Base-by-base conservation (phyloP, 2,329 filamentous ascomycete genomes). In the Claviceps maximensis region DNA sequence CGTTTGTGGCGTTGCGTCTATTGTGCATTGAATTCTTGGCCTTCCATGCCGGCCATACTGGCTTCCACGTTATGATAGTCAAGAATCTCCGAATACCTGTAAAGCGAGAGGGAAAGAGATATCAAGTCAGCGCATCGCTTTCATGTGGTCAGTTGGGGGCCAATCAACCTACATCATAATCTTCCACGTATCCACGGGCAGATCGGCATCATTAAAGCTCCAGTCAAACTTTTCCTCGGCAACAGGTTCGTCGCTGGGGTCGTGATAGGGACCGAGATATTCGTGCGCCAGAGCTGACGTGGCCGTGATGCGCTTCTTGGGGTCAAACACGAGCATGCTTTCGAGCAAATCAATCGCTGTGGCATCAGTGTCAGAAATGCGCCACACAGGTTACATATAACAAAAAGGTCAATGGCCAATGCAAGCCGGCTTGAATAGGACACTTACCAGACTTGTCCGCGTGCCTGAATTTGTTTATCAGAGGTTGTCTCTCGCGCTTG, bases 181-280 rank as follows among this genome's bases (percentile, higher is more conserved):
- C 76, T 98, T 98, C 93, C 93, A 98, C n/a, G 90, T 95, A 67
- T 98, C 93, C 50, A 97, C 90, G 1, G 93, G 91, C 54, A 98
- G 75, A 66, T 98, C 93, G 48, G 91, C 93, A 63, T 98, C 93
- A 69, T 97, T 97, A 74, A 98, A 98, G 52, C 90, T 96, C 93
- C 93, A 98, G 68, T 98, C 93, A 63, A 98, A 98, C 74, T 95
- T 96, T 75, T 96, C 90, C 56, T 95, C 88, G 23, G 93, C 88
- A 17, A 89, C 84, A 1, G 93, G 93, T 75, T 98, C 93, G 65
- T 98, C 93, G 46, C 87, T 93, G 9, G 93, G 90, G 67, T 98
- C 93, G 71, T 98, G 93, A 74, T 98, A 98, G 8, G 91, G 91
- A 10, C 89, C 81, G 49, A 98, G 86, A 69, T 98, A 98, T 60